Base-by-base conservation (phyloP, 176 grass and related monocot species). In the Eremochloa ophiuroides region DNA sequence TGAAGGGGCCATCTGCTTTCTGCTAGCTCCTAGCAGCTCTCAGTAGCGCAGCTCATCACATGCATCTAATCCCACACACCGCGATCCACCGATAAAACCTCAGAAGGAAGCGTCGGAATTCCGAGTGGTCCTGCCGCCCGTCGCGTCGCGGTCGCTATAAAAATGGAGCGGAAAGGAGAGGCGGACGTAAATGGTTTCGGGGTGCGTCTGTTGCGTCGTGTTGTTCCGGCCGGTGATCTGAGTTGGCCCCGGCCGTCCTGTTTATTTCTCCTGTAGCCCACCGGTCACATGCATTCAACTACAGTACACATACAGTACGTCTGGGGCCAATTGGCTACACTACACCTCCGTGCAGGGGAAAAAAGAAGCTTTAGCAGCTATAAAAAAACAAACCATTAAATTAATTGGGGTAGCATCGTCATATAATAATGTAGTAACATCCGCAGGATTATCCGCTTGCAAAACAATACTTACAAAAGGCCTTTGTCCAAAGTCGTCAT, bases 121-220 rank as follows among this genome's bases (percentile, higher is more conserved):
- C 26, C 34, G 25, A 44, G 66, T 63, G 83, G 68, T 85, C 68
- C 58, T 85, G 20, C 37, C 30, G 28, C 2, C 31, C 38, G 41
- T 60, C 30, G 20, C 34, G 56, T 85, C 75, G 42, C 25, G 29
- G 68, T 80, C 68, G 75, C 83, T 33, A 47, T 70, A 56, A 20
- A 85, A 85, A 42, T 55, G 73, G 62, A 76, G 82, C n/a, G n/a
- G n/a, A n/a, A n/a, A n/a, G n/a, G n/a, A n/a, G n/a, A n/a, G n/a
- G n/a, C n/a, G n/a, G n/a, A n/a, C n/a, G n/a, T n/a, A n/a, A n/a
- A n/a, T n/a, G n/a, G n/a, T n/a, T n/a, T n/a, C n/a, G 62, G 22
- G 20, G 20, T 3, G 60, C 15, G 42, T 66, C 37, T 53, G 64
- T 62, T 61, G 66, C 66, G 66, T 60, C 56, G n/a, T 5, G 55